Conservation (phyloP, 257 asterid species). For the Solanum piurae region DNA sequence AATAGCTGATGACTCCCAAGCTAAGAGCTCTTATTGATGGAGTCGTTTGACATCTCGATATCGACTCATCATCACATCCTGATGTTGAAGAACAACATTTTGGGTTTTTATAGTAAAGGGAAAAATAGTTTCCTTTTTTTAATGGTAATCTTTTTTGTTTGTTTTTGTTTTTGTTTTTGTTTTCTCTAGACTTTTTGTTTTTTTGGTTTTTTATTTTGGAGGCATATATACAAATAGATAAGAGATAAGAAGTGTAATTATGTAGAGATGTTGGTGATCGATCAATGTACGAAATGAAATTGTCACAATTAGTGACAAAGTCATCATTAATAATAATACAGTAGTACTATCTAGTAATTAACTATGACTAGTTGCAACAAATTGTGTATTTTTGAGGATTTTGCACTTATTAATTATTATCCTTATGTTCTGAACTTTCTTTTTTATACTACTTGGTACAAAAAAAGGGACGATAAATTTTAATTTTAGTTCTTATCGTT, state of each 20-base stretch:
- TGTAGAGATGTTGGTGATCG: neutral
- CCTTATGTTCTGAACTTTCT: neutral
- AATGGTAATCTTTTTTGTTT: neutral
- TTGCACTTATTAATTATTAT: neutral
- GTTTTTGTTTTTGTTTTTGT: neutral
- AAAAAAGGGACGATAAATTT: neutral
- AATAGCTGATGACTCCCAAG: neutral
- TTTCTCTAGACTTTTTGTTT: neutral
- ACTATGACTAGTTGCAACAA: neutral
- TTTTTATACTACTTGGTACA: neutral
- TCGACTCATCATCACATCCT: no score
- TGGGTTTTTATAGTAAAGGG: neutral
- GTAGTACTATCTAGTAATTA: neutral
- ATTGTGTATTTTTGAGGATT: neutral
- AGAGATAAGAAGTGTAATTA: neutral
- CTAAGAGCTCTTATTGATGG: no score
- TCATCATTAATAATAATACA: neutral
- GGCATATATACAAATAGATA: neutral
- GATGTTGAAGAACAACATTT: neutral
- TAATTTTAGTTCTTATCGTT: neutral
- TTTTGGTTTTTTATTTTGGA: neutral
- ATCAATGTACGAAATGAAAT: neutral
- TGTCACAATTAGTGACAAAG: neutral
- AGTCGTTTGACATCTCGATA: no score
- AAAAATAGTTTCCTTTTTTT: conserved; percentile 13